Conservation (phyloP, 495 filamentous ascomycete genomes). For the Hypoxylon cercidicola region DNA sequence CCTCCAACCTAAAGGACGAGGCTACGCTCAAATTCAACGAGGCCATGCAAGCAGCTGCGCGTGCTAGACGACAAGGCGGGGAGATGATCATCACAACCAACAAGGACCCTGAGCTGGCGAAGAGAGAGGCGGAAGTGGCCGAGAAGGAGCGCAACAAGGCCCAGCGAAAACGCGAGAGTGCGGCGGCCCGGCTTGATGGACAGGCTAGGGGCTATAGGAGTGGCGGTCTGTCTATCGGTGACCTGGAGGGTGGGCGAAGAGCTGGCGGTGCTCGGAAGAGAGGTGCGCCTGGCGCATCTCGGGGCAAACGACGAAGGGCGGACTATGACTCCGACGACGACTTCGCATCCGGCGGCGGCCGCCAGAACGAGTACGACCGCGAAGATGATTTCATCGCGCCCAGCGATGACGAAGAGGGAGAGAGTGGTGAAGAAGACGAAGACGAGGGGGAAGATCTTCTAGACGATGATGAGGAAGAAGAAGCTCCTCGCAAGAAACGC, state of each 20-base stretch:
- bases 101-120: conserved; percentile 83
- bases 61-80: conserved; percentile 53
- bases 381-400: conserved; percentile 82
- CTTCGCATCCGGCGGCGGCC: conserved; percentile 68
- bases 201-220: conserved; percentile 61
- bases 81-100: conserved; percentile 68
- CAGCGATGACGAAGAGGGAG: conserved; percentile 77
- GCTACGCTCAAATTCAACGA: conserved; percentile 80
- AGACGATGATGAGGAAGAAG: conserved; percentile 60
- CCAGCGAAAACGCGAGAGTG: conserved; percentile 73
- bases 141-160: conserved; percentile 76
- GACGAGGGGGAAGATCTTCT: conserved; percentile 65
- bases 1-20: conserved; percentile 75
- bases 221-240: conserved; percentile 75
- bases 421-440: conserved; percentile 67
- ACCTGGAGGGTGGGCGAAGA: conserved; percentile 71
- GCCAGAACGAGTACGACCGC: conserved; percentile 85
- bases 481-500: conserved; percentile 58
- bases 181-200: conserved; percentile 69
- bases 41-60: conserved; percentile 69
- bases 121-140: conserved; percentile 76
- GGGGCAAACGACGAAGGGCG: conserved; percentile 56
- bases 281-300: conserved; percentile 52
- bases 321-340: conserved; percentile 73
- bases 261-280: conserved; percentile 53